These are phyloP conservation scores for Macaranga tanarius DNA, from an alignment of 441 rosid genomes.

Conservation along the genomic window DNA sequence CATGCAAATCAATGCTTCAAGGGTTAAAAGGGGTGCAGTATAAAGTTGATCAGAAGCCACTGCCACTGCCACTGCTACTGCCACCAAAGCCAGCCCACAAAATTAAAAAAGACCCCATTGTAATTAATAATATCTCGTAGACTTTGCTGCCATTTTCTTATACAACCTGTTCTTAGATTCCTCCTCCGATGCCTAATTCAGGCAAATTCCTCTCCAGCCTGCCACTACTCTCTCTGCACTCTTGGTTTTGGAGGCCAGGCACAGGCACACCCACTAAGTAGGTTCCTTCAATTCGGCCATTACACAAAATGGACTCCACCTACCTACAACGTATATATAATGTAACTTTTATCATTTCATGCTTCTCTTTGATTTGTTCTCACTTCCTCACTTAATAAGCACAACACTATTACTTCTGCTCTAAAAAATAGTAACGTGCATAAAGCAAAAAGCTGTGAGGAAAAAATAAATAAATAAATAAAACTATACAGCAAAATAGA, in stretches of 20 bases:
- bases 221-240: not conserved
- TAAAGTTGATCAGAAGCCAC: conserved; percentile 28
- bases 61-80: conserved; percentile 33
- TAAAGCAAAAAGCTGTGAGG: not conserved
- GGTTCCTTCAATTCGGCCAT: conserved; percentile 17
- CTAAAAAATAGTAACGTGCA: not conserved
- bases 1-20: not conserved
- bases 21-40: conserved; percentile 5
- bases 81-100: conserved; percentile 21
- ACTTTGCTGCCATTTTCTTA: conserved; percentile 5
- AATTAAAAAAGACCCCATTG: not conserved
- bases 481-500: not conserved
- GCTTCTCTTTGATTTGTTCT: not conserved
- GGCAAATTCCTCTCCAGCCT: not conserved
- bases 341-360: not conserved
- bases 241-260: not conserved
- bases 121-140: not conserved
- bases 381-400: too few species aligned
- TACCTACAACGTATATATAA: conserved; percentile 18
- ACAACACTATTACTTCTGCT: not conserved
- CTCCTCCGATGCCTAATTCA: conserved; percentile 25
- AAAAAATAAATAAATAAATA: too few species aligned
- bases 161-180: conserved; percentile 6
- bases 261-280: too few species aligned
- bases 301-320: conserved; percentile 23